Base-by-base conservation (phyloP, 164 flowering plant species). In the Sextonia rubra region DNA sequence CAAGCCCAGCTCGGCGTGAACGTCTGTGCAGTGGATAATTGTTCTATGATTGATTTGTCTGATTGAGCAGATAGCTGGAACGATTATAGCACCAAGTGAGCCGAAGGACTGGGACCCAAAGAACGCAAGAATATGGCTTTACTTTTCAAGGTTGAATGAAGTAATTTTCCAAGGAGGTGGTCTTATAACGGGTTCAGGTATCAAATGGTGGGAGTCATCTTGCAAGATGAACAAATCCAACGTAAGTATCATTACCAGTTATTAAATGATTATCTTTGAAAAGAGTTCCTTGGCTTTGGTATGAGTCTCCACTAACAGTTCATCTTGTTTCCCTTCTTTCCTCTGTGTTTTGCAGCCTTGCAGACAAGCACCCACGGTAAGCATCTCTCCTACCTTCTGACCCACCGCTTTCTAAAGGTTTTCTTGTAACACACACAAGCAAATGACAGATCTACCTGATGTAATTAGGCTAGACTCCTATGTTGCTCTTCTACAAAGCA, bases 121-220 rank as follows among this genome's bases (percentile, higher is more conserved):
- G 22, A 75, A 80, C 74, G 83, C 88, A 24, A 80, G 92, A 52
- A 60, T 73, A 14, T 95, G 99, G 99, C 96, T 95, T 52, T 85
- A 65, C 47, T 95, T 93, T 75, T 83, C 86, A 66, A 89, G 88
- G 65, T 79, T 95, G 55, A 73, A 76, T 5, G 83, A 86, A 37
- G 91, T 81, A 24, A 4, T 69, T 56, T 87, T 95, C 82, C 98
- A 89, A 81, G 99, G 99, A n/a, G 67, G 49, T n/a, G 99, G 98
- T 49, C 83, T 86, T 26, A 87, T 96, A 77, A 91, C 91, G 81
- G 99, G 98, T 60, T 88, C 97, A 64, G 99, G 99, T 60, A 83
- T 81, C 73, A 88, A 89, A 80, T 95, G 99, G 99, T 95, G 99
- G 98, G 91, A 89, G 56, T 77, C 94, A 37, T 95, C 99, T 69